A percentile compares a stretch with the other conserved stretches of the same genome.
These are phyloP conservation scores for Curvularia verruculosa DNA, from an alignment of 2,329 filamentous ascomycete species.

Conservation along the genomic window DNA sequence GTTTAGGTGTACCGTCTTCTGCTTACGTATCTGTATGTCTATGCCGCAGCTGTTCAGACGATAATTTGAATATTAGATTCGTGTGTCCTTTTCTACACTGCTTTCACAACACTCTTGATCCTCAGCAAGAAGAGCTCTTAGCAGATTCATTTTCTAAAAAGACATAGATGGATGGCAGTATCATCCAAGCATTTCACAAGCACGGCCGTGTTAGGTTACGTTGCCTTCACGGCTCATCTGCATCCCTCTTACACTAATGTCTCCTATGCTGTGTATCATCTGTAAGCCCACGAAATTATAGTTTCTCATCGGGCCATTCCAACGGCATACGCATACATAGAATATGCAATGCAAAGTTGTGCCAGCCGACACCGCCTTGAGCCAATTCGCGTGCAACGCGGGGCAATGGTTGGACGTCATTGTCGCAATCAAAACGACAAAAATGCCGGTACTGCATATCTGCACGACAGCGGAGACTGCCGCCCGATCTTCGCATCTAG, in stretches of 20 bases:
- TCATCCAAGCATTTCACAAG: no score
- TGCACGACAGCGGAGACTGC: not conserved
- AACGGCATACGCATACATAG: not conserved
- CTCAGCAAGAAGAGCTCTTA: not conserved
- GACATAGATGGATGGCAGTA: not conserved
- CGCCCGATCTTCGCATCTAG: not conserved
- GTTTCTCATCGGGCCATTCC: not conserved
- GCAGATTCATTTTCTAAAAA: not conserved
- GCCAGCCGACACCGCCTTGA: slow-evolving; percentile 1
- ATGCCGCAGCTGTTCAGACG: not conserved
- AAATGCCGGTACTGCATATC: not conserved
- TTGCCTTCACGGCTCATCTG: not conserved
- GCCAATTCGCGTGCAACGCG: not conserved
- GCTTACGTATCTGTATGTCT: no score
- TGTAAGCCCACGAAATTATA: not conserved
- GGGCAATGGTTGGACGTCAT: slow-evolving; percentile 6
- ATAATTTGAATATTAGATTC: not conserved
- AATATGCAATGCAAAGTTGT: not conserved
- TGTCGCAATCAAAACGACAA: not conserved
- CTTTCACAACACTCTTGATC: not conserved
- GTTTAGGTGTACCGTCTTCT: not conserved
- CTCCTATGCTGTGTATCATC: not conserved
- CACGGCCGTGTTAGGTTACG: no score
- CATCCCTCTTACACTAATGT: not conserved
- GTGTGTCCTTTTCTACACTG: not conserved